Evolutionary conservation across 129 eudicot species (phyloP).

Genomic region (Artemisia tridentata): DNA sequence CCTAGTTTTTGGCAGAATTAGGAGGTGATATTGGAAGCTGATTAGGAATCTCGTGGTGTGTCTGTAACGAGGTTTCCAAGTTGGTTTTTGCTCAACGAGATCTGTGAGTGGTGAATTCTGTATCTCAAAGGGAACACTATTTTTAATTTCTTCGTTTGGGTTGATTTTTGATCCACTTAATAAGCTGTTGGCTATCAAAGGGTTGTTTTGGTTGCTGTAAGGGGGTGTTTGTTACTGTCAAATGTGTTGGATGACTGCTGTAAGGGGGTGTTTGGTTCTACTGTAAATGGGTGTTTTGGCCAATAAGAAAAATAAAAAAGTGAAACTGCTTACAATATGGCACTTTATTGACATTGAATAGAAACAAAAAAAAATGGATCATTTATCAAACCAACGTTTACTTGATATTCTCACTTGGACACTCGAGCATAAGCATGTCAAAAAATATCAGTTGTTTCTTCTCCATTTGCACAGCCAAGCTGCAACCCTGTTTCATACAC

Average conservation of each 20-base stretch:
- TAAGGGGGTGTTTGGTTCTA: too few relatives aligned
- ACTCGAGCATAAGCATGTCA: conserved; percentile 77
- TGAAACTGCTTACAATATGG: neutral
- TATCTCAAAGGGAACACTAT: neutral
- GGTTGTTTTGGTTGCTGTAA: too few relatives aligned
- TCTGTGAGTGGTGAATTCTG: neutral
- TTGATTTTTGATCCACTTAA: neutral
- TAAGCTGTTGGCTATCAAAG: neutral
- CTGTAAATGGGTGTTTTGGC: too few relatives aligned
- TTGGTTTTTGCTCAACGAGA: too few relatives aligned
- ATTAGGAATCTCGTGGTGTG: too few relatives aligned
- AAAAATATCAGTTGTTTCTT: conserved; percentile 65
- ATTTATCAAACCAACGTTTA: conserved; percentile 24
- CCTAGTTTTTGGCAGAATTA: too few relatives aligned
- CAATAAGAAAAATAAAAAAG: too few relatives aligned
- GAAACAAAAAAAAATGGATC: conserved; percentile 5
- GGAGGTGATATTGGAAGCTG: too few relatives aligned
- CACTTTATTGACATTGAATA: neutral
- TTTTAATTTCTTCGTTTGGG: neutral
- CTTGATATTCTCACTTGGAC: conserved; percentile 61
- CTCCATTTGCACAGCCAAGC: conserved; percentile 66
- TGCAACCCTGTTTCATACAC: conserved; percentile 70
- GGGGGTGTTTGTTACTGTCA: too few relatives aligned
- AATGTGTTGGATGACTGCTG: too few relatives aligned
- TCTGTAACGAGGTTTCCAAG: too few relatives aligned